phyloP scores from a whole-genome alignment of 2,329 filamentous ascomycete species.

The Coniella vitis region DNA sequence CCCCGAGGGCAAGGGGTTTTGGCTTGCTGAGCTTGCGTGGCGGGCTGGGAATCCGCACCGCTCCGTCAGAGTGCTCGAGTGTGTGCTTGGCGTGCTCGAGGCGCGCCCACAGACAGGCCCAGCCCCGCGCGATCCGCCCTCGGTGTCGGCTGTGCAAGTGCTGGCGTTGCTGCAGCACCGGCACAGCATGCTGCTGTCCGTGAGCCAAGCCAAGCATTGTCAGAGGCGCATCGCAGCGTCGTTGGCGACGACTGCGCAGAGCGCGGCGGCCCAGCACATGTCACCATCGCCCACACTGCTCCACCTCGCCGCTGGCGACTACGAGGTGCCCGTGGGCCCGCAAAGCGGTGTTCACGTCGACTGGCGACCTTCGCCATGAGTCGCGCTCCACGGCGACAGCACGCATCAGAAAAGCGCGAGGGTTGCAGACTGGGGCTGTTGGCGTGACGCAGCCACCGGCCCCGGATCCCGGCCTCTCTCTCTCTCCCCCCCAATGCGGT shows the following conservation, averaged over 20 bases:
- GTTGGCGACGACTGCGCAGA: not conserved
- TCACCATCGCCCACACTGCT: not conserved
- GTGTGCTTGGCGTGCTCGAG: not conserved
- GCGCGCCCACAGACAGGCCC: not conserved
- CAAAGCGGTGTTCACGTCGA: not conserved
- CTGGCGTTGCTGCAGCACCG: not conserved
- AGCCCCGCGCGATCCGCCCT: not conserved
- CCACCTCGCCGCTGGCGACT: not conserved
- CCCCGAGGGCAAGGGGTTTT: not conserved
- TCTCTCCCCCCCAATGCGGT: no score
- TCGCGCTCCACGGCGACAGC: no score
- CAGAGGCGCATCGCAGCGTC: not conserved
- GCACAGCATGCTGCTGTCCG: not conserved
- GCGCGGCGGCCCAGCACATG: no score
- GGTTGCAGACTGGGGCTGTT: no score
- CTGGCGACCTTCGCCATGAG: not conserved
- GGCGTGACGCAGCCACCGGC: no score
- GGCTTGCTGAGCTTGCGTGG: not conserved
- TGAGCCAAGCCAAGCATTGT: not conserved
- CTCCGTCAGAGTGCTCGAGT: not conserved
- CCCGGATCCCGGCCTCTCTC: no score
- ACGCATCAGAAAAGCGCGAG: no score
- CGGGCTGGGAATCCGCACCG: not conserved
- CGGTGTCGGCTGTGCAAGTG: not conserved
- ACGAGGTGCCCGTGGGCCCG: not conserved